Conservation (phyloP, 2,329 filamentous ascomycete species). For the Ceratocystiopsis brevicomis region DNA sequence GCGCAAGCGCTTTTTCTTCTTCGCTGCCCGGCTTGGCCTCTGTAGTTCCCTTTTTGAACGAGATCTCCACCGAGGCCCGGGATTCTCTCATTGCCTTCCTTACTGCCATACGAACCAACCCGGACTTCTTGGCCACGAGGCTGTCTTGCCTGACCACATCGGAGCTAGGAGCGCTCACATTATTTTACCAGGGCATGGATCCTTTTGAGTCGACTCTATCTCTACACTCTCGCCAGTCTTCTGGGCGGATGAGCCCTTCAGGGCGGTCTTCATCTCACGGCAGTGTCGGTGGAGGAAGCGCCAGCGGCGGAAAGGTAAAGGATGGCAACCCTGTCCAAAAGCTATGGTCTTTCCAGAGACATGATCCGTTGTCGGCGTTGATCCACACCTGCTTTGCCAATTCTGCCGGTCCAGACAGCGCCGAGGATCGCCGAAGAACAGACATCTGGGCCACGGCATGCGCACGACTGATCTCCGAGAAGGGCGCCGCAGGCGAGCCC, state of each 20-base stretch:
- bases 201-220: constrained; percentile 68
- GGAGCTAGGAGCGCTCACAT: constrained; percentile 61
- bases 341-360: constrained; percentile 71
- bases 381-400: constrained; percentile 82
- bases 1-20: constrained; percentile 7
- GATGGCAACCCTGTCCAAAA: constrained; percentile 46
- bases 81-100: constrained; percentile 64
- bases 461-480: constrained; percentile 61
- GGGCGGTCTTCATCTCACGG: constrained; percentile 1
- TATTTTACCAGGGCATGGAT: constrained; percentile 61
- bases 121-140: constrained; percentile 70
- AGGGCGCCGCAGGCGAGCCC: constrained; percentile 57
- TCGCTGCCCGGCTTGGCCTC: constrained; percentile 21
- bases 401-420: constrained; percentile 61
- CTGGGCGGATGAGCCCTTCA: constrained; percentile 20
- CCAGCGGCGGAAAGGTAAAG: background rate
- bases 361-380: constrained; percentile 68
- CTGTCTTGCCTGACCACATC: constrained; percentile 55
- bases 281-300: background rate
- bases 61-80: constrained; percentile 57
- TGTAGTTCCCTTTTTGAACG: constrained; percentile 42
- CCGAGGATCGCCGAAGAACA: constrained; percentile 60
- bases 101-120: constrained; percentile 64
- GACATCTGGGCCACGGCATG: constrained; percentile 80
- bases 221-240: constrained; percentile 35